A percentile compares a stretch with the other conserved stretches of the same genome.
These are phyloP conservation scores for Fusarium proliferatum DNA, from an alignment of 2,329 filamentous ascomycete genomes.

Conservation along the genomic window DNA sequence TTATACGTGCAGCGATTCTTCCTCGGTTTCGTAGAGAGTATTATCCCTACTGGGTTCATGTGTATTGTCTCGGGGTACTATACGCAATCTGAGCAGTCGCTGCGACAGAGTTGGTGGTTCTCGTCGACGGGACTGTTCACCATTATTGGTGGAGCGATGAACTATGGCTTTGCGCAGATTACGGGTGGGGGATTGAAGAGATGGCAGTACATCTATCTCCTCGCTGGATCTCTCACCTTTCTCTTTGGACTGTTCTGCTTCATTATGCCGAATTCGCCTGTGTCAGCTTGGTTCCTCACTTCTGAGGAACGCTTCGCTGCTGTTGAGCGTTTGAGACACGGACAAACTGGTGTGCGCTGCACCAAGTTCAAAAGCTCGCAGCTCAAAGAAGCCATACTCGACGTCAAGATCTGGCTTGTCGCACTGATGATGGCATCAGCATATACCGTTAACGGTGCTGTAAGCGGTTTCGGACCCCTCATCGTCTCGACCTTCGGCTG, in stretches of 20 bases:
- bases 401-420: slow-evolving; percentile 72
- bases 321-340: slow-evolving; percentile 70
- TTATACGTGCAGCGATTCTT: slow-evolving; percentile 76
- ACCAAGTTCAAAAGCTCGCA: slow-evolving; percentile 69
- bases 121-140: slow-evolving; percentile 69
- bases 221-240: slow-evolving; percentile 72
- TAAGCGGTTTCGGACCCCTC: slow-evolving; percentile 76
- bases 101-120: slow-evolving; percentile 76
- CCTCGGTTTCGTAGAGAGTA: slow-evolving; percentile 70
- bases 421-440: slow-evolving; percentile 76
- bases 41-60: slow-evolving; percentile 76
- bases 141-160: slow-evolving; percentile 71
- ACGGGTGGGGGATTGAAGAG: slow-evolving; percentile 61
- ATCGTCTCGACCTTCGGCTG: slow-evolving; percentile 80
- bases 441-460: slow-evolving; percentile 78
- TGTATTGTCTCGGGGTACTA: slow-evolving; percentile 71
- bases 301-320: slow-evolving; percentile 71
- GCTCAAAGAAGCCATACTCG: slow-evolving; percentile 66
- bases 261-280: slow-evolving; percentile 72
- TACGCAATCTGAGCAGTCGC: slow-evolving; percentile 72
- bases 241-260: slow-evolving; percentile 74
- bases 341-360: slow-evolving; percentile 73
- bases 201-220: slow-evolving; percentile 79
- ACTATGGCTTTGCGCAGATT: slow-evolving; percentile 76
- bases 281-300: slow-evolving; percentile 75